Base-by-base conservation (phyloP, 495 filamentous ascomycete species). In the Glonium stellatum region DNA sequence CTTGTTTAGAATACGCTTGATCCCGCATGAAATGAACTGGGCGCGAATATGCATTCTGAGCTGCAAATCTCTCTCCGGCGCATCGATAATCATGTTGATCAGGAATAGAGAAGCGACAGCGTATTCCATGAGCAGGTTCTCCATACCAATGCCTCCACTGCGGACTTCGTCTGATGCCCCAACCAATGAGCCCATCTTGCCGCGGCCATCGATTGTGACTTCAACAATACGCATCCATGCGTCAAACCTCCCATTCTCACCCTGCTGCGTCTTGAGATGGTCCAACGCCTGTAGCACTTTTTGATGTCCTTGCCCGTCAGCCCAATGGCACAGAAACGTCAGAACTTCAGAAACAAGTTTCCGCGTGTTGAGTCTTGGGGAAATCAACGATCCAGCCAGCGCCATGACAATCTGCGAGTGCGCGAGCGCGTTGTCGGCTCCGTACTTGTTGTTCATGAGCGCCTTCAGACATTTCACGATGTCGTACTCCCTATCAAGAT, bases 161-260 rank as follows among this genome's bases (percentile, higher is more conserved):
- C 93, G 88, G 61, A 96, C 87, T 75, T 98, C 93, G 69, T 98
- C 95, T 66, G 90, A 96, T 6, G 93, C 93, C 51, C 93, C 93
- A 25, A 98, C 93, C 61, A 97, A 80, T 75, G 89, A 95, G 57
- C 93, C 93, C 88, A 98, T 95, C 80, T 98, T 98, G 42, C 93
- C 93, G 59, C 93, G 85, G 31, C 93, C 93, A 74, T 98, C 93
- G 53, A 96, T 85, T 10, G 93, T 96, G 55, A 98, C 95, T 73
- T 98, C 93, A 39, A 97, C 92, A 49, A 96, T 90, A 31, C 93
- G 88, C 89, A 98, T 95, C 93, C 93, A 98, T 15, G 95, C 86
- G 76, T 98, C 93, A 68, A 98, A 98, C 15, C 95, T 86, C 35
- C 93, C 93, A 69, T 93, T 97, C 72, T 98, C 93, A 44, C 86